Base-by-base conservation (phyloP, 1,284 basidiomycete species). In the Ceratobasidium sp. region DNA sequence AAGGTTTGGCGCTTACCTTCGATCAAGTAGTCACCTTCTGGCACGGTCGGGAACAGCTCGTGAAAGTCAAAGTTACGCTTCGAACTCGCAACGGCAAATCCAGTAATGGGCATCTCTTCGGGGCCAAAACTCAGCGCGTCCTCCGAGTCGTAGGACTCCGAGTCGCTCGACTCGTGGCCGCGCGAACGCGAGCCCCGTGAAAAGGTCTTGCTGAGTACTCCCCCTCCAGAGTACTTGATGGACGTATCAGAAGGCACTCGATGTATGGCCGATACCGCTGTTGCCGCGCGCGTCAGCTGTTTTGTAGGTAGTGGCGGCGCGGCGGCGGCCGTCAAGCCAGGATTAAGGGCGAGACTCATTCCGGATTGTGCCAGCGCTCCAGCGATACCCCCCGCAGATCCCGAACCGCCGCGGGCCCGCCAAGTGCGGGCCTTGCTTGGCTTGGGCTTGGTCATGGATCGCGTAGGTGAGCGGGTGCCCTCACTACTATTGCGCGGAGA, bases 11-110 rank as follows among this genome's bases (percentile, higher is more conserved):
- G 80, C 87, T 78, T 80, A 94, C 95, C 96, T 83, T 98, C 96
- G 80, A 99, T 98, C 65, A 99, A 87, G 83, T 98, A 98, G 83
- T 99, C 97, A 9, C 95, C 96, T 81, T 98, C 95, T 4, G 96
- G 95, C n/a, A 98, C 90, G 29, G 84, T 89, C 3, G 89, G 88
- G 82, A 99, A 99, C 78, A 98, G 83, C 74, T 94, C 90, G 80
- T 99, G 97, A 82, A 99, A 99, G 80, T 98, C 97, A 11, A 91
- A 89, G 80, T 98, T 98, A 73, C 97, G 86, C 81, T 95, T 95
- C 79, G 91, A 95, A 81, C 94, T 97, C 8, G 97, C 97, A 13
- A 98, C 96, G 0, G 96, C 97, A 81, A 98, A 98, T 1, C 96
- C 96, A 1, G 92, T 93, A 9, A 94, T 91, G 0, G 92, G 91